A percentile compares a stretch with the other conserved stretches of the same genome.
phyloP scores from a whole-genome alignment of 2,329 filamentous ascomycete species.

The Dothideomycetes sp. region DNA sequence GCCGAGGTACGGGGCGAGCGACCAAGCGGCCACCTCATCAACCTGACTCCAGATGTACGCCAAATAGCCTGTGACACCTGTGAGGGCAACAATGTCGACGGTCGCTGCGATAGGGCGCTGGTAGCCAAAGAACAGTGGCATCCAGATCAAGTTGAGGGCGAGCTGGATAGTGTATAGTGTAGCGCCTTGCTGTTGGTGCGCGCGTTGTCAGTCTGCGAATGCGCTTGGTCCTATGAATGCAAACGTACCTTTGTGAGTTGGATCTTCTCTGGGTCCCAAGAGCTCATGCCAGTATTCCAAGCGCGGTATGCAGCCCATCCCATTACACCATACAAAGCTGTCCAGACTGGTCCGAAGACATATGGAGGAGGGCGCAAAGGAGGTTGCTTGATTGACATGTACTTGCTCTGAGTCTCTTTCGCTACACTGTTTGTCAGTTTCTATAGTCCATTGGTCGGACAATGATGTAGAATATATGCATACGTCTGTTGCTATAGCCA shows the following conservation, averaged over 20 bases:
- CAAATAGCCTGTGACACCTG: constrained; percentile 62
- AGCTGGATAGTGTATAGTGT: constrained; percentile 81
- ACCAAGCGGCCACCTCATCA: constrained; percentile 61
- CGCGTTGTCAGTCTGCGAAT: background rate
- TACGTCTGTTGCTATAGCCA: constrained; percentile 58
- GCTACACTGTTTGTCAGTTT: constrained; percentile 25
- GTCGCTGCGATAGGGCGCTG: constrained; percentile 64
- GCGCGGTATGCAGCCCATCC: constrained; percentile 81
- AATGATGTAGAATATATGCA: constrained; percentile 17
- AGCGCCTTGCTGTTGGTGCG: constrained; percentile 42
- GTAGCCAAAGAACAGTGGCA: constrained; percentile 81
- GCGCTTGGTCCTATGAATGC: too few relatives aligned
- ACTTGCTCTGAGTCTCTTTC: constrained; percentile 49
- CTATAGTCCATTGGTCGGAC: background rate
- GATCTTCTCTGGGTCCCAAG: constrained; percentile 41
- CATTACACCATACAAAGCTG: constrained; percentile 56
- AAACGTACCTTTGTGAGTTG: constrained; percentile 43
- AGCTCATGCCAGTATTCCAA: constrained; percentile 48
- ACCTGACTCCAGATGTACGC: constrained; percentile 65
- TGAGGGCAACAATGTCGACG: constrained; percentile 61
- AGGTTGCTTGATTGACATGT: constrained; percentile 54
- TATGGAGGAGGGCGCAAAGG: constrained; percentile 43
- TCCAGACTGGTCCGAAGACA: constrained; percentile 50
- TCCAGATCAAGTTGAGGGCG: constrained; percentile 77
- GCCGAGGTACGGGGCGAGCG: constrained; percentile 68